phyloP scores from a whole-genome alignment of 2,329 filamentous ascomycete species.

The Emmonsiellopsis sp. region DNA sequence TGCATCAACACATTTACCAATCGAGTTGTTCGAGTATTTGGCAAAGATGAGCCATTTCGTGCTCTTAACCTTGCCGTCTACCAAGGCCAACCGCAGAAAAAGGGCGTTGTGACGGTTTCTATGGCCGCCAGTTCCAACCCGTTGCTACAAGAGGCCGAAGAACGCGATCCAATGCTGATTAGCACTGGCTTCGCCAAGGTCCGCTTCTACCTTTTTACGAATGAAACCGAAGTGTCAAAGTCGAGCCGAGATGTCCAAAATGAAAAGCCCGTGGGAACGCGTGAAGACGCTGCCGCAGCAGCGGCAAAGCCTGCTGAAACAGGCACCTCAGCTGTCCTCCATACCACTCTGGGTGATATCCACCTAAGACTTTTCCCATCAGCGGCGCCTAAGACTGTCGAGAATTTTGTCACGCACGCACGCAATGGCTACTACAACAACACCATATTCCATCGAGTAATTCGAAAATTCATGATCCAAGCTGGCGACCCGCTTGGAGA shows the following conservation, averaged over 20 bases:
- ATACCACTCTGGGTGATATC: slow-evolving; percentile 91
- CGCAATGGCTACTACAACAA: slow-evolving; percentile 92
- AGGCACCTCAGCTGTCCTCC: slow-evolving; percentile 71
- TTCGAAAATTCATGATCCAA: slow-evolving; percentile 96
- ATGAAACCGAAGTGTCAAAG: slow-evolving; percentile 74
- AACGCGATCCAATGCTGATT: slow-evolving; percentile 79
- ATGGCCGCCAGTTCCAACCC: slow-evolving; percentile 97
- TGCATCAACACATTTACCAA: slow-evolving; percentile 95
- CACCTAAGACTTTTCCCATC: slow-evolving; percentile 87
- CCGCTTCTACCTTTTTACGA: slow-evolving; percentile 97
- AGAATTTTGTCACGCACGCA: slow-evolving; percentile 93
- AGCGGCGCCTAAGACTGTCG: slow-evolving; percentile 84
- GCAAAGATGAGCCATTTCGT: slow-evolving; percentile 78
- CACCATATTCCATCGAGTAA: slow-evolving; percentile 94
- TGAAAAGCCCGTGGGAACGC: slow-evolving; percentile 67
- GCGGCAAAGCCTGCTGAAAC: slow-evolving; percentile 58
- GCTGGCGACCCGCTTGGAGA: slow-evolving; percentile 78
- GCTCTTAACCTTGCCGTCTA: slow-evolving; percentile 78
- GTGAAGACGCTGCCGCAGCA: slow-evolving; percentile 38
- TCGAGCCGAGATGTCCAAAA: slow-evolving; percentile 86
- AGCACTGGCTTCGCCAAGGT: slow-evolving; percentile 76
- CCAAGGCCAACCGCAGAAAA: slow-evolving; percentile 91
- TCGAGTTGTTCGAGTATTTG: slow-evolving; percentile 80
- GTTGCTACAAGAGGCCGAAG: slow-evolving; percentile 82
- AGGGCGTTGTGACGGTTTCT: slow-evolving; percentile 82